Conservation (phyloP, 2,329 filamentous ascomycete species). For the Huntiella moniliformis region DNA sequence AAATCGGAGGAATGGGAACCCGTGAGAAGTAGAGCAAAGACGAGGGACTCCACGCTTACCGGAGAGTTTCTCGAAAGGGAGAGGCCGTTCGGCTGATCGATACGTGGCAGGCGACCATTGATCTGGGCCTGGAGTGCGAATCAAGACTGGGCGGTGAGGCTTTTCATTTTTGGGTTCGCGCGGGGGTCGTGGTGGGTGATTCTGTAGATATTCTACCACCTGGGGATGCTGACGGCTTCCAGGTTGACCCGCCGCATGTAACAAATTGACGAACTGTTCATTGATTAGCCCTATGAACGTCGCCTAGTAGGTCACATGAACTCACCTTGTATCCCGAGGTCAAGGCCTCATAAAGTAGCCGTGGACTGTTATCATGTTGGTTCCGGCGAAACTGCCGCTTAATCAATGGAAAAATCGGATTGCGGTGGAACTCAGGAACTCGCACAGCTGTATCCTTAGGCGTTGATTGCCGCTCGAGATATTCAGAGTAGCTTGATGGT, state of each 20-base stretch:
- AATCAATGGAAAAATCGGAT: constrained; percentile 38
- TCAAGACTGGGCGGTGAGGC: too few relatives aligned
- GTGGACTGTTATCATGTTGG: constrained; percentile 34
- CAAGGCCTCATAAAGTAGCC: constrained; percentile 43
- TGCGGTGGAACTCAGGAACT: constrained; percentile 13
- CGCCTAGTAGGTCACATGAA: background rate
- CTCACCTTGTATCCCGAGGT: constrained; percentile 47
- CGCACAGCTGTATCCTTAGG: constrained; percentile 14
- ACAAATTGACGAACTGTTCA: constrained; percentile 23
- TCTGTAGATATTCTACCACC: constrained; percentile 17
- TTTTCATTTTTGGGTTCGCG: too few relatives aligned
- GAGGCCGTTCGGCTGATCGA: constrained; percentile 26
- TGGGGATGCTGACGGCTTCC: constrained; percentile 23
- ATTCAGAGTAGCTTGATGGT: background rate
- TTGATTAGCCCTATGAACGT: background rate
- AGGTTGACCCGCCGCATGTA: constrained; percentile 21
- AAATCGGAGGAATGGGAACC: constrained; percentile 45
- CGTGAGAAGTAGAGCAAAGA: constrained; percentile 31
- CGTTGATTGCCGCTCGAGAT: background rate
- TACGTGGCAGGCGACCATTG: constrained; percentile 19
- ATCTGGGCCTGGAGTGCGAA: too few relatives aligned
- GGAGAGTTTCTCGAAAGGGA: constrained; percentile 28
- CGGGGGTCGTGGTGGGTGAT: constrained; percentile 2
- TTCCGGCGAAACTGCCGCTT: constrained; percentile 45
- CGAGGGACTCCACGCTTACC: constrained; percentile 36